Evolutionary conservation across 306 rosid species (phyloP).

Genomic region (Crataegus laevigata): DNA sequence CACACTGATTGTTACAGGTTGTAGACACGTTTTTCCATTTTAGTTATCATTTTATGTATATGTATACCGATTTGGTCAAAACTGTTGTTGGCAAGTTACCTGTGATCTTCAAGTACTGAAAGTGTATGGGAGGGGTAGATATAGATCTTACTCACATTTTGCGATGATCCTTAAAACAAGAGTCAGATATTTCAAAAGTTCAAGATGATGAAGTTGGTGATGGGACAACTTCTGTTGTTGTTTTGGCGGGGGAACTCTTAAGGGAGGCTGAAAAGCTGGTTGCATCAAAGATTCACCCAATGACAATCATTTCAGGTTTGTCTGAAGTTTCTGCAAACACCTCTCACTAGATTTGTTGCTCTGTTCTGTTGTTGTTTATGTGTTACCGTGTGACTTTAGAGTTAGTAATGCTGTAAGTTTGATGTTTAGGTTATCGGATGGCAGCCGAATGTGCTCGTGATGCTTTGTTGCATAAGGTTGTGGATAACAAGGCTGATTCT

Average conservation of each 20-base stretch:
- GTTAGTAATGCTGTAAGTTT: constrained; percentile 8
- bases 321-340: background rate
- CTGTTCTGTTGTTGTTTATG: background rate
- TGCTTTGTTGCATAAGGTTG: constrained; percentile 69
- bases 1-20: background rate
- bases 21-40: background rate
- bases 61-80: background rate
- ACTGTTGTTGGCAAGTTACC: background rate
- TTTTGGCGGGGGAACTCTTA: constrained; percentile 92
- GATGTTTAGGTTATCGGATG: constrained; percentile 77
- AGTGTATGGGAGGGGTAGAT: background rate
- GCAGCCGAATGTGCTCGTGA: constrained; percentile 85
- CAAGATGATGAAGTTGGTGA: constrained; percentile 99
- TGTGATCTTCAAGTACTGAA: background rate
- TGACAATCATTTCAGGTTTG: constrained; percentile 93
- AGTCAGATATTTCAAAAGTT: constrained; percentile 86
- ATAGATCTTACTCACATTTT: background rate
- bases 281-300: constrained; percentile 84
- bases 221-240: constrained; percentile 99
- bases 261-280: constrained; percentile 96
- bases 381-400: background rate
- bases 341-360: background rate
- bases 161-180: constrained; percentile 40
- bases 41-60: background rate
- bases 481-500: constrained; percentile 75